Percentiles rank a stretch among this genome's conserved stretches.
phyloP scores from a whole-genome alignment of 2,329 filamentous ascomycete genomes.

The Hysterium pulicare region DNA sequence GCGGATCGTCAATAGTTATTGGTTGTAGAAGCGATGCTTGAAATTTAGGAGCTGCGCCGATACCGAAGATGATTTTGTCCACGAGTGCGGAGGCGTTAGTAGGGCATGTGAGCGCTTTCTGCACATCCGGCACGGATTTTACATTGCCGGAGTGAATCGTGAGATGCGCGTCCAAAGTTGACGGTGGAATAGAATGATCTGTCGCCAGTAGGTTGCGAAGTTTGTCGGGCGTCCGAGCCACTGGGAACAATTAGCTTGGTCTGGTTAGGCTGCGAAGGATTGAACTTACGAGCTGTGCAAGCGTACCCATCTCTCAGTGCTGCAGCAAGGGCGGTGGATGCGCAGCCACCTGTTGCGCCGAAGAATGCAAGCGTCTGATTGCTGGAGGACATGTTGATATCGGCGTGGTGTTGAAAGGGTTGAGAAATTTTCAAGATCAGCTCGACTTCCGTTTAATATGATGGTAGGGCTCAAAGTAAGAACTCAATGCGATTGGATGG shows the following conservation, averaged over 20 bases:
- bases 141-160: conserved; percentile 49
- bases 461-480: too few species aligned
- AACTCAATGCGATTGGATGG: too few species aligned
- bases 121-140: conserved; percentile 41
- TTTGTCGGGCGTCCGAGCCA: conserved; percentile 51
- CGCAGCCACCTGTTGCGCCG: conserved; percentile 51
- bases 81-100: conserved; percentile 25
- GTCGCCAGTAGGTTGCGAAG: conserved; percentile 42
- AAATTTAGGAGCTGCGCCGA: conserved; percentile 39
- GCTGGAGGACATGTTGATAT: conserved; percentile 5
- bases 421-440: too few species aligned
- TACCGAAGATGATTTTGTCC: conserved; percentile 46
- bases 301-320: conserved; percentile 45
- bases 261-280: not conserved
- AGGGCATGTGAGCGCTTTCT: conserved; percentile 32
- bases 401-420: not conserved
- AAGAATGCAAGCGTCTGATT: conserved; percentile 47
- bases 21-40: conserved; percentile 21
- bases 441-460: too few species aligned
- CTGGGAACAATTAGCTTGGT: conserved; percentile 8
- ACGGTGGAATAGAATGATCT: conserved; percentile 37
- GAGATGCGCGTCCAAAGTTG: conserved; percentile 38
- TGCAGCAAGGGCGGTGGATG: conserved; percentile 42
- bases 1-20: conserved; percentile 30
- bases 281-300: conserved; percentile 38